Evolutionary conservation across 78 protist genomes (phyloP).

Genomic region (Creolimax fragrantissima): DNA sequence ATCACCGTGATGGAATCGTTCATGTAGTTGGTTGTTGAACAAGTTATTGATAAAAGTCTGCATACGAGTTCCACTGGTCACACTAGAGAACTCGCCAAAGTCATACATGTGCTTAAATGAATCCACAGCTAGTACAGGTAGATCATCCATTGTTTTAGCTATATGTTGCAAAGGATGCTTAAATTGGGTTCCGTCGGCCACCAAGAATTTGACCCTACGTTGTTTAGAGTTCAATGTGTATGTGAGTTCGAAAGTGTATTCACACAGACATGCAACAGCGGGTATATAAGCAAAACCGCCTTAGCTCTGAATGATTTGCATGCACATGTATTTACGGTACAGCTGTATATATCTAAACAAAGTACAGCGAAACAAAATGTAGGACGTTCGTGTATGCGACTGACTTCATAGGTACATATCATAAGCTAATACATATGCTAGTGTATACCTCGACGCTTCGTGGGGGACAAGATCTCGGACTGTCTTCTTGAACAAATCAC

Average conservation of each 20-base stretch:
- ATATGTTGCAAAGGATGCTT: slow-evolving; percentile 40
- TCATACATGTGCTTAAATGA: slow-evolving; percentile 35
- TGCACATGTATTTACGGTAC: background rate
- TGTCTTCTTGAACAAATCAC: background rate
- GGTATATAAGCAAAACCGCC: background rate
- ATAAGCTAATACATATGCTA: background rate
- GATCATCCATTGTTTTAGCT: slow-evolving; percentile 2
- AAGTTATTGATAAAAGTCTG: slow-evolving; percentile 20
- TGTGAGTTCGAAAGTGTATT: background rate
- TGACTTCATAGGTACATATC: background rate
- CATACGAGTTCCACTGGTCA: background rate
- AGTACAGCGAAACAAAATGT: background rate
- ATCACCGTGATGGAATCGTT: slow-evolving; percentile 18
- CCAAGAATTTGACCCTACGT: background rate
- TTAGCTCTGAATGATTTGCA: background rate
- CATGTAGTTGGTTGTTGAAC: slow-evolving; percentile 3
- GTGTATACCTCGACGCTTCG: background rate
- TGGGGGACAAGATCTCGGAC: background rate
- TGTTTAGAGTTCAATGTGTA: background rate
- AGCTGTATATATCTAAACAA: background rate
- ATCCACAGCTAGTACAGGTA: slow-evolving; percentile 40
- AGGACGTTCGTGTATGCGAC: background rate
- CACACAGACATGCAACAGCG: background rate
- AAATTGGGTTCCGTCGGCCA: slow-evolving; percentile 26
- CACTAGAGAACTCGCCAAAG: background rate